Base-by-base conservation (phyloP, 495 filamentous ascomycete species). In the Trichoderma virens region DNA sequence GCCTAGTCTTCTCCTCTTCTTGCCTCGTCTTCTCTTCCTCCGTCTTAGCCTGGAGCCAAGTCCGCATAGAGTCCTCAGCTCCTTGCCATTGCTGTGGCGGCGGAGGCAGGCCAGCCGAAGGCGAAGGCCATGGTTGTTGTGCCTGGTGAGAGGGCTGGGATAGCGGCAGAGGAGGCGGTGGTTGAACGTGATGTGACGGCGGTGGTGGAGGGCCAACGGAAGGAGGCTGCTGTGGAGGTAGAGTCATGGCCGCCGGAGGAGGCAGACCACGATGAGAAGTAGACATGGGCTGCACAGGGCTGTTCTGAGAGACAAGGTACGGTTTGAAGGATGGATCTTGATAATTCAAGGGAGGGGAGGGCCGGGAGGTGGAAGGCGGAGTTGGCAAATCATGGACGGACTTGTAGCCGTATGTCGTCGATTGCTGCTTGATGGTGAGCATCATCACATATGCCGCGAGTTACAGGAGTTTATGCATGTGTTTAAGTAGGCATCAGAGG, bases 1-100 rank as follows among this genome's bases (percentile, higher is more conserved):
- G 92, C 62, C 86, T 83, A 27, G 90, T 96, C 79, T 83, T 90
- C 74, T 96, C 90, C 73, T 94, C 90, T 73, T 97, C 92, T 73
- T 93, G 90, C 71, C 80, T 90, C 69, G 88, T 85, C 78, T 84
- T 92, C 73, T 96, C 90, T 73, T 91, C 88, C 73, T 95, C 90
- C 72, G 85, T 80, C 76, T 90, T 95, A 16, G 92, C 90, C 59
- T 82, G 72, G 3, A 96, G 80, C 91, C 90, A 97, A 65, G 82
- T 85, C 64, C 86, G 85, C 88, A 92, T 89, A 25, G 88, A 83
- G 38, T 93, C 88, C 67, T 97, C 92, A 38, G 86, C 82, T 64
- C 82, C 83, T 69, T 89, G 86, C 83, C 88, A 91, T 78, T 84
- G 83, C 51, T 82, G 74, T 11, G 92, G 89, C 16, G 91, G 84